Percentiles rank a stretch among this genome's conserved stretches.
Conservation (phyloP, 2,329 filamentous ascomycete genomes). For the Zelopaecilomyces penicillatus region DNA sequence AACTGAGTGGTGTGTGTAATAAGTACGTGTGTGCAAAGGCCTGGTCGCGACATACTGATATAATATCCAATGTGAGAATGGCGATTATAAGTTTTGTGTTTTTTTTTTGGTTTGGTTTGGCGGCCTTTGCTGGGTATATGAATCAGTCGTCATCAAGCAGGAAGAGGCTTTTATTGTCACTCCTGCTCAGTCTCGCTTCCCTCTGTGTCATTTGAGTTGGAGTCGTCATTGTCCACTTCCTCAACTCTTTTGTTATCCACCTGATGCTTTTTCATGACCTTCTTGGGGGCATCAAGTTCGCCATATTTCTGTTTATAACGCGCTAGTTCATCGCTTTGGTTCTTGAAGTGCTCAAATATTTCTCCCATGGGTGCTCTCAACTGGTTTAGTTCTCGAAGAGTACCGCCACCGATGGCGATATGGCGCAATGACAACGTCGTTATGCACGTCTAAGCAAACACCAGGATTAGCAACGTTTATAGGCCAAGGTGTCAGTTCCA, state of each 20-base stretch:
- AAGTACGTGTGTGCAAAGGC: too few relatives aligned
- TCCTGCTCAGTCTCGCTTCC: constrained; percentile 22
- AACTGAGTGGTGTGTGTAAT: too few relatives aligned
- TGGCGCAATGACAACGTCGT: constrained; percentile 73
- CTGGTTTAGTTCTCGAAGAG: constrained; percentile 55
- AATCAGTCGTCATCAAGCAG: too few relatives aligned
- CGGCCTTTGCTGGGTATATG: too few relatives aligned
- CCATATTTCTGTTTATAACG: constrained; percentile 49
- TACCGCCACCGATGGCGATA: constrained; percentile 61
- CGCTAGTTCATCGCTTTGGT: constrained; percentile 56
- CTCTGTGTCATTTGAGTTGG: constrained; percentile 6
- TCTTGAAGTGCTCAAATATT: constrained; percentile 54
- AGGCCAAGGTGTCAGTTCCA: not conserved
- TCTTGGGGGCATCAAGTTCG: constrained; percentile 24
- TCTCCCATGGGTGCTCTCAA: constrained; percentile 71
- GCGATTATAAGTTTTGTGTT: too few relatives aligned
- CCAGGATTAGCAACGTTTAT: not conserved
- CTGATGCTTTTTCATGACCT: constrained; percentile 14
- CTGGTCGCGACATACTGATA: too few relatives aligned
- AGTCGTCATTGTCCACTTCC: constrained; percentile 19
- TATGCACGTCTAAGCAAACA: constrained; percentile 58
- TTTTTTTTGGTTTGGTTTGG: too few relatives aligned
- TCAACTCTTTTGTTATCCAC: constrained; percentile 7
- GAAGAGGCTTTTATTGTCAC: not conserved
- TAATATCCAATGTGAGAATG: too few relatives aligned